phyloP scores from a whole-genome alignment of 2,329 filamentous ascomycete genomes.

The Verticillium zaregamsianum region DNA sequence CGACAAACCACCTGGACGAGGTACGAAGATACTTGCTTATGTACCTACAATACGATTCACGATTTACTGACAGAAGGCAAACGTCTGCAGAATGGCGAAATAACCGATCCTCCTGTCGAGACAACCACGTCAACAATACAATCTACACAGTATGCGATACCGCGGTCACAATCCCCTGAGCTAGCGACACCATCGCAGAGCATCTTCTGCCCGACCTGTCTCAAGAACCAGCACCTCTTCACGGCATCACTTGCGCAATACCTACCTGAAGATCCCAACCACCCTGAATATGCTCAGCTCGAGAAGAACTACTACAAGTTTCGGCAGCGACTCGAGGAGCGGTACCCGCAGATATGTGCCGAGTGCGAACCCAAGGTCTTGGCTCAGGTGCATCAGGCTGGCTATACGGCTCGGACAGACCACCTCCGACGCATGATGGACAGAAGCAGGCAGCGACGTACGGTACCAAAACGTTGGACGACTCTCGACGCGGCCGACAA shows the following conservation, averaged over 20 bases:
- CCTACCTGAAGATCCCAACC: slow-evolving; percentile 57
- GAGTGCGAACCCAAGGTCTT: slow-evolving; percentile 74
- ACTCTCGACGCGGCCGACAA: slow-evolving; percentile 37
- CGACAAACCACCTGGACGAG: slow-evolving; percentile 84
- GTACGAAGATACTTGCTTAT: slow-evolving; percentile 39
- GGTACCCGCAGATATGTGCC: slow-evolving; percentile 85
- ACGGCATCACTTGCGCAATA: slow-evolving; percentile 76
- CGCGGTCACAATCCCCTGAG: slow-evolving; percentile 31
- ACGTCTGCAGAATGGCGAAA: slow-evolving; percentile 69
- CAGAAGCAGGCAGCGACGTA: slow-evolving; percentile 46
- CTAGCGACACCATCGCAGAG: slow-evolving; percentile 25
- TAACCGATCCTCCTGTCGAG: slow-evolving; percentile 75
- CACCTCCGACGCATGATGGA: slow-evolving; percentile 72
- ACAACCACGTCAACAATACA: slow-evolving; percentile 44
- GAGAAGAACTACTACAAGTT: slow-evolving; percentile 68
- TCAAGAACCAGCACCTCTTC: slow-evolving; percentile 85
- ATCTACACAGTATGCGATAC: slow-evolving; percentile 42
- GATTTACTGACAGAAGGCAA: not conserved
- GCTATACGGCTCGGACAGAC: slow-evolving; percentile 81
- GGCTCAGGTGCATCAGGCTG: slow-evolving; percentile 62
- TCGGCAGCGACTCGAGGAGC: slow-evolving; percentile 67
- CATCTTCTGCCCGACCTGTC: slow-evolving; percentile 70
- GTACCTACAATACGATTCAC: not conserved
- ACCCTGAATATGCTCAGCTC: slow-evolving; percentile 65
- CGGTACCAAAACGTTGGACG: slow-evolving; percentile 32